phyloP scores from a whole-genome alignment of 2,329 filamentous ascomycete species.

The Monosporascus sp. region DNA sequence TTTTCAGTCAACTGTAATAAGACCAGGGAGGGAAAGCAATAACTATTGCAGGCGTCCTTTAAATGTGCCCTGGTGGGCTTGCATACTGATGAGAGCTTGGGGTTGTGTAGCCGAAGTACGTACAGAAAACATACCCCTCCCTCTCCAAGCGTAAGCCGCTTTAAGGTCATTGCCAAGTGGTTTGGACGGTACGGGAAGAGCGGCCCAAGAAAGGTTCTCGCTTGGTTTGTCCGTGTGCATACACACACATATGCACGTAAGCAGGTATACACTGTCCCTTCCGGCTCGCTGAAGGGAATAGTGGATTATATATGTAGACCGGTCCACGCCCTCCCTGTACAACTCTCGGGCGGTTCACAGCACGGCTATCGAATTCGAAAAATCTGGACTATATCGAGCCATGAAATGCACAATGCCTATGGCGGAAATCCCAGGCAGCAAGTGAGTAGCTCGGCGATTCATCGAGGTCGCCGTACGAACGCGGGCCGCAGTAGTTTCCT shows the following conservation, averaged over 20 bases:
- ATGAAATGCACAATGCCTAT: background rate
- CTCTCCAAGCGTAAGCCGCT: background rate
- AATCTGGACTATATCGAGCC: background rate
- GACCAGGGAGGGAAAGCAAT: too few species aligned
- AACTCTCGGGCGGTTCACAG: background rate
- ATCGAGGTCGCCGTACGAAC: background rate
- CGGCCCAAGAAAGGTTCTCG: background rate
- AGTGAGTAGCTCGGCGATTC: background rate
- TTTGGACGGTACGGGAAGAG: background rate
- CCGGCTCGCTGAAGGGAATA: too few species aligned
- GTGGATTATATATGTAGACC: too few species aligned
- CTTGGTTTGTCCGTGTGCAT: background rate
- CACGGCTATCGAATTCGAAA: background rate
- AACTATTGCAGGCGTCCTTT: too few species aligned
- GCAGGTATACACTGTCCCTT: too few species aligned
- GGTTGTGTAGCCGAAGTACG: too few species aligned
- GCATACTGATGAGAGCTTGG: too few species aligned
- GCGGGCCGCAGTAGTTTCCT: background rate
- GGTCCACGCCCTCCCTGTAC: too few species aligned
- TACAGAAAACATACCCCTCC: background rate
- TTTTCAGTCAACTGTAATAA: too few species aligned
- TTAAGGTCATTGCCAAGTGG: background rate
- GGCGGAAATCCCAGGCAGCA: background rate
- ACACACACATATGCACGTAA: too few species aligned
- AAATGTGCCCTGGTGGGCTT: too few species aligned